Conservation (phyloP, 495 filamentous ascomycete genomes). For the Podospora pseudocomata region DNA sequence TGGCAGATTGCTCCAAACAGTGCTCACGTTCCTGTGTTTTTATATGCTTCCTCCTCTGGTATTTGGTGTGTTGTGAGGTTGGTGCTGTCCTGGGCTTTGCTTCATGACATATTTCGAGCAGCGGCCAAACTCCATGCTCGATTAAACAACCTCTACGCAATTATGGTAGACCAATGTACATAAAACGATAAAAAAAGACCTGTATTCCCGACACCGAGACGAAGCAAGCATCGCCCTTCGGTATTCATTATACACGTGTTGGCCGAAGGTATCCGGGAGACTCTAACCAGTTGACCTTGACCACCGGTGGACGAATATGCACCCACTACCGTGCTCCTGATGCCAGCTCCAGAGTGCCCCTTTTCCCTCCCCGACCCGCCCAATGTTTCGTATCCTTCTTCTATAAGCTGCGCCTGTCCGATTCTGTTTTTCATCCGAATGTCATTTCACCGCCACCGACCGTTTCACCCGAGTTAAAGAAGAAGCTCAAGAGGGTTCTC, state of each 20-base stretch:
- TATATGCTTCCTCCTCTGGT: not conserved
- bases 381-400: constrained; percentile 12
- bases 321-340: not conserved
- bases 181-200: constrained; percentile 24
- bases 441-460: not conserved
- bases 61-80: not conserved
- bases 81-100: not conserved
- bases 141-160: constrained; percentile 29
- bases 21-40: not conserved
- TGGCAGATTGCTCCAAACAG: not conserved
- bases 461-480: constrained; percentile 52
- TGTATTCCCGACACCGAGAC: constrained; percentile 25
- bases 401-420: constrained; percentile 1
- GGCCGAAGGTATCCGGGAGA: constrained; percentile 4
- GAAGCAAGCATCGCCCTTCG: constrained; percentile 19
- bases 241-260: constrained; percentile 25
- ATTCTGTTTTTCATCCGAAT: not conserved
- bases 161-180: constrained; percentile 33
- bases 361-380: constrained; percentile 7
- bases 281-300: not conserved
- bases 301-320: not conserved
- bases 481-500: constrained; percentile 96
- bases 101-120: not conserved
- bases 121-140: constrained; percentile 27
- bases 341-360: not conserved